These are phyloP conservation scores for Globisporangium cylindrosporum DNA, from an alignment of 352 stramenopile genomes.

Conservation along the genomic window DNA sequence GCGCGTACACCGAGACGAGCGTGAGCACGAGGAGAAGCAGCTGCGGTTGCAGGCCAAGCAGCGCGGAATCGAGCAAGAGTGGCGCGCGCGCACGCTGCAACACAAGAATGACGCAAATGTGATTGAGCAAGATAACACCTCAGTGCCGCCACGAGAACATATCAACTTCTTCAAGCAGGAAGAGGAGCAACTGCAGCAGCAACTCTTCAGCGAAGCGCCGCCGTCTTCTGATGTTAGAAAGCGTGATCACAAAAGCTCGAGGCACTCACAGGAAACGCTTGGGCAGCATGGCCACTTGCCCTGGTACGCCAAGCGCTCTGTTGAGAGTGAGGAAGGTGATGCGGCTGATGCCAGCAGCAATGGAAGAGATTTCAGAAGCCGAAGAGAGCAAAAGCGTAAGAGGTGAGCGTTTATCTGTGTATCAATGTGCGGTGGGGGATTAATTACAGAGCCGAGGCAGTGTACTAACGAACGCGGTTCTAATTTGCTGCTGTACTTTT, in stretches of 20 bases:
- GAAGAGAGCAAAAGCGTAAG: constrained; percentile 36
- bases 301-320: constrained; percentile 35
- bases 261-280: constrained; percentile 27
- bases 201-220: background rate
- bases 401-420: constrained; percentile 20
- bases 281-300: constrained; percentile 27
- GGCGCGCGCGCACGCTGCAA: constrained; percentile 33
- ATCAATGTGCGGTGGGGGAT: background rate
- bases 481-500: background rate
- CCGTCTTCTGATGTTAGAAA: background rate
- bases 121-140: background rate
- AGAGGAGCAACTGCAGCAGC: constrained; percentile 13
- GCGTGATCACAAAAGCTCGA: constrained; percentile 1
- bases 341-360: constrained; percentile 1
- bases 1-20: constrained; percentile 68
- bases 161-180: constrained; percentile 46
- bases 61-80: constrained; percentile 33
- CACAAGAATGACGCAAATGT: background rate
- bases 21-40: constrained; percentile 35
- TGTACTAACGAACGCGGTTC: background rate
- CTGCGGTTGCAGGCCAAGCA: constrained; percentile 26
- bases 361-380: constrained; percentile 1
- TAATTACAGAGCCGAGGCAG: background rate
- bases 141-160: constrained; percentile 14
- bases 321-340: constrained; percentile 3